These are phyloP conservation scores for Calonectria pteridis DNA, from an alignment of 2,329 filamentous ascomycete genomes.

Conservation along the genomic window DNA sequence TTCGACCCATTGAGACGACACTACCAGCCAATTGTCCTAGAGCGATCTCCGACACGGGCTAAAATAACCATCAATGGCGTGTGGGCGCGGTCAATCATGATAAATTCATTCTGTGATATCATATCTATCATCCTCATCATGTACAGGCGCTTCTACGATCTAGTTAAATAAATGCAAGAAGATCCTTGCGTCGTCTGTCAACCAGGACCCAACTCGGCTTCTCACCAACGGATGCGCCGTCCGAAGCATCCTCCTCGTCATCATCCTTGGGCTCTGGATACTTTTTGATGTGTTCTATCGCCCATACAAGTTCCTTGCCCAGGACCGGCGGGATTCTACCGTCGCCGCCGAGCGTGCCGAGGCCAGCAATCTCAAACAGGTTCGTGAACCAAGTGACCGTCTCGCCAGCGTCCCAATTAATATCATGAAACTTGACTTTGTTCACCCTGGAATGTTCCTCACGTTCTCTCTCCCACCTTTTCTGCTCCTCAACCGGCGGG, in stretches of 20 bases:
- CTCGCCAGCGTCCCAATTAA: conserved; percentile 65
- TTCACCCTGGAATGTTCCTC: conserved; percentile 45
- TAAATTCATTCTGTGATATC: background rate
- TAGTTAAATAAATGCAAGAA: conserved; percentile 23
- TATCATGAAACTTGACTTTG: conserved; percentile 63
- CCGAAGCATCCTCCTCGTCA: background rate
- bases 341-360: conserved; percentile 60
- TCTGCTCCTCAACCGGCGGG: conserved; percentile 54
- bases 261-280: conserved; percentile 55
- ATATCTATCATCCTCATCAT: background rate
- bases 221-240: background rate
- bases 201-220: conserved; percentile 31
- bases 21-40: no score
- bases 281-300: conserved; percentile 61
- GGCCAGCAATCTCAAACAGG: conserved; percentile 62
- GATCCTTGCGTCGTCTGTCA: conserved; percentile 17
- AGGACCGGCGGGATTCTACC: conserved; percentile 61
- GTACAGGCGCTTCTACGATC: background rate
- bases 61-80: no score
- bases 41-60: no score
- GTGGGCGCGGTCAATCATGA: background rate
- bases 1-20: no score
- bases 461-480: conserved; percentile 61
- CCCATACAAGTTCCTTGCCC: conserved; percentile 58
- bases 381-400: conserved; percentile 60